phyloP scores from a whole-genome alignment of 129 eudicot species.

The Deinandra increscens region DNA sequence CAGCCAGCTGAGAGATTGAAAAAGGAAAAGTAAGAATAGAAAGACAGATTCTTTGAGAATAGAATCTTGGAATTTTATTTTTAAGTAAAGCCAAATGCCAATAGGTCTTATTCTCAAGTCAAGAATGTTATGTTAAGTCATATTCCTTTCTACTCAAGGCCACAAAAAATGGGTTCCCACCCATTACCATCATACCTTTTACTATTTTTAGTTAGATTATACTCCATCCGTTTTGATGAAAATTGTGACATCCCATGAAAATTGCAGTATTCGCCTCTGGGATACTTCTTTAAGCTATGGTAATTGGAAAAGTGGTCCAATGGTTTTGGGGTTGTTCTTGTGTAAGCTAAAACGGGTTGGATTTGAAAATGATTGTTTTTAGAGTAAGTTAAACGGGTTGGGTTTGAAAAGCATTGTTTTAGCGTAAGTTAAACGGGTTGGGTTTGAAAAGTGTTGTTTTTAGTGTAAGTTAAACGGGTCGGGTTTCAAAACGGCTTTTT shows the following conservation, averaged over 20 bases:
- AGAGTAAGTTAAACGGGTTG: too few species aligned
- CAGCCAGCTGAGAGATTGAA: constrained; percentile 25
- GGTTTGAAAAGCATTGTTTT: too few species aligned
- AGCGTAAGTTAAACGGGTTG: neutral
- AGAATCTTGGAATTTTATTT: constrained; percentile 71
- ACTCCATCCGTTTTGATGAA: constrained; percentile 31
- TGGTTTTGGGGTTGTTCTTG: neutral
- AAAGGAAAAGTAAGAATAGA: constrained; percentile 33
- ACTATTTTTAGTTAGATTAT: constrained; percentile 42
- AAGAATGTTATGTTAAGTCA: constrained; percentile 65
- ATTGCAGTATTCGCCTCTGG: neutral
- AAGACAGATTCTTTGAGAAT: constrained; percentile 42
- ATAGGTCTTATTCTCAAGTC: constrained; percentile 46
- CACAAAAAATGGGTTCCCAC: constrained; percentile 81
- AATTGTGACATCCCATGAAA: constrained; percentile 21
- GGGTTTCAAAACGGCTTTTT: neutral
- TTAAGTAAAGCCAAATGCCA: constrained; percentile 62
- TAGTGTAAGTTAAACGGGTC: too few species aligned
- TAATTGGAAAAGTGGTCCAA: neutral
- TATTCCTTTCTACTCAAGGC: constrained; percentile 59
- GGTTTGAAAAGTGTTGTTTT: neutral
- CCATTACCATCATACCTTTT: constrained; percentile 38
- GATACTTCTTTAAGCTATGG: neutral
- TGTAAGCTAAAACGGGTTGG: too few species aligned
- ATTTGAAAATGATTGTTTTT: neutral